Conservation (phyloP, 176 grass and related monocot genomes). For the Musa acuminata region DNA sequence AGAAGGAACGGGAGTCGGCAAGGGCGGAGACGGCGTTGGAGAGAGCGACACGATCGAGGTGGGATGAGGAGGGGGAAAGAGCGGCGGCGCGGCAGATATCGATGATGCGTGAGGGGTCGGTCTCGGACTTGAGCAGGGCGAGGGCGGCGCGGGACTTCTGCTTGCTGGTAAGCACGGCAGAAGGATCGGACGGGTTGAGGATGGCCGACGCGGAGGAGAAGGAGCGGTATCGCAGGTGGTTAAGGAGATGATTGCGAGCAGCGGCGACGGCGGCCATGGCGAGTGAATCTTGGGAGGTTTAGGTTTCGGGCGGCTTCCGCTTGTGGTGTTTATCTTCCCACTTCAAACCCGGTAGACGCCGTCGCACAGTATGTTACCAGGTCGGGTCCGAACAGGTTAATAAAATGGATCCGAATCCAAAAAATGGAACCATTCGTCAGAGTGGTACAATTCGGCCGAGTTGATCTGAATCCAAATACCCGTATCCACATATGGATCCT, state of each 20-base stretch:
- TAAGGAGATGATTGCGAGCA: slow-evolving; percentile 33
- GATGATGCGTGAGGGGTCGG: slow-evolving; percentile 56
- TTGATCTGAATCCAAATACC: no score
- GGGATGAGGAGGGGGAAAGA: slow-evolving; percentile 38
- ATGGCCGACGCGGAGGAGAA: slow-evolving; percentile 44
- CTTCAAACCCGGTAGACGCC: neutral
- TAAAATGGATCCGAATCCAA: neutral
- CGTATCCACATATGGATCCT: no score
- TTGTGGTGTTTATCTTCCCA: no score
- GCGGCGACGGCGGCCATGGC: slow-evolving; percentile 39
- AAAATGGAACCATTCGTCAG: no score
- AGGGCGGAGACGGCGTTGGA: slow-evolving; percentile 57
- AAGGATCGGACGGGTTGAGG: slow-evolving; percentile 53
- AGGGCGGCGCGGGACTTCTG: slow-evolving; percentile 69
- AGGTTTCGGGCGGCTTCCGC: neutral
- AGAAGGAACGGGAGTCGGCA: slow-evolving; percentile 2
- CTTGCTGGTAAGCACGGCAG: slow-evolving; percentile 36
- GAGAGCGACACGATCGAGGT: slow-evolving; percentile 54
- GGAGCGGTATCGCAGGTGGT: slow-evolving; percentile 18
- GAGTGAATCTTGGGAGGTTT: neutral
- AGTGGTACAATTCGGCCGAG: no score
- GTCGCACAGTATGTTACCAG: neutral
- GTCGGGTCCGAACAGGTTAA: neutral
- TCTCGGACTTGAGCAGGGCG: slow-evolving; percentile 57
- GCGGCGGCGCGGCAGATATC: slow-evolving; percentile 72